phyloP scores from a whole-genome alignment of 2,329 filamentous ascomycete species.

The Bipolaris bicolor region DNA sequence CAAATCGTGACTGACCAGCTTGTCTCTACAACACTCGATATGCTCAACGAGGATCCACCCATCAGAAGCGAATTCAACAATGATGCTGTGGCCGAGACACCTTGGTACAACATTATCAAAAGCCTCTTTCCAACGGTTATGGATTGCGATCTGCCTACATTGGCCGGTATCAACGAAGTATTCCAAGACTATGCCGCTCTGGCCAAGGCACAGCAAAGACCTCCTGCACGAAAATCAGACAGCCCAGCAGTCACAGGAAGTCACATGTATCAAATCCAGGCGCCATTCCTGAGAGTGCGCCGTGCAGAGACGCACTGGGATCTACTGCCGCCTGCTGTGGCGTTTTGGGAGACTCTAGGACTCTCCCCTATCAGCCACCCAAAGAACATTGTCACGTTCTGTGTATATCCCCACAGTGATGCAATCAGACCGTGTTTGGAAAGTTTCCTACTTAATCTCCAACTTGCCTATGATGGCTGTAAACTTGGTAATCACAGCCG shows the following conservation, averaged over 20 bases:
- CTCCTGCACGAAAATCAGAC: conserved; percentile 43
- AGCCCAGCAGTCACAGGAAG: conserved; percentile 32
- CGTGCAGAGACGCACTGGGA: conserved; percentile 73
- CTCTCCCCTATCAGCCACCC: conserved; percentile 72
- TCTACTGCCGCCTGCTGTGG: conserved; percentile 73
- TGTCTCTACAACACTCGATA: conserved; percentile 57
- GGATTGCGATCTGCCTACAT: conserved; percentile 40
- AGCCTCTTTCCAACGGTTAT: conserved; percentile 38
- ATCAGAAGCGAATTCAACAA: not conserved
- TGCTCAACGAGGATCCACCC: conserved; percentile 32
- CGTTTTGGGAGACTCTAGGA: conserved; percentile 83
- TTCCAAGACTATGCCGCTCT: conserved; percentile 47
- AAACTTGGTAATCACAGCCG: conserved; percentile 70
- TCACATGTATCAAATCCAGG: conserved; percentile 58
- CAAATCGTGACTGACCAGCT: conserved; percentile 76
- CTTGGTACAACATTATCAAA: conserved; percentile 34
- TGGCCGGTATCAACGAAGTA: conserved; percentile 54
- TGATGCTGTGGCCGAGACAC: conserved; percentile 28
- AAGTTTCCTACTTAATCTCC: conserved; percentile 70
- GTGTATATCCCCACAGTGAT: conserved; percentile 70
- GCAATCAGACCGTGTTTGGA: conserved; percentile 67
- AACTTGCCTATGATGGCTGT: conserved; percentile 74
- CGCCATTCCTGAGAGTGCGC: conserved; percentile 74
- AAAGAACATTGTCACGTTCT: conserved; percentile 74
- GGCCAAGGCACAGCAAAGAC: conserved; percentile 45